Conservation (phyloP, 169 alveolate genomes). For the Toxoplasma gondii region DNA sequence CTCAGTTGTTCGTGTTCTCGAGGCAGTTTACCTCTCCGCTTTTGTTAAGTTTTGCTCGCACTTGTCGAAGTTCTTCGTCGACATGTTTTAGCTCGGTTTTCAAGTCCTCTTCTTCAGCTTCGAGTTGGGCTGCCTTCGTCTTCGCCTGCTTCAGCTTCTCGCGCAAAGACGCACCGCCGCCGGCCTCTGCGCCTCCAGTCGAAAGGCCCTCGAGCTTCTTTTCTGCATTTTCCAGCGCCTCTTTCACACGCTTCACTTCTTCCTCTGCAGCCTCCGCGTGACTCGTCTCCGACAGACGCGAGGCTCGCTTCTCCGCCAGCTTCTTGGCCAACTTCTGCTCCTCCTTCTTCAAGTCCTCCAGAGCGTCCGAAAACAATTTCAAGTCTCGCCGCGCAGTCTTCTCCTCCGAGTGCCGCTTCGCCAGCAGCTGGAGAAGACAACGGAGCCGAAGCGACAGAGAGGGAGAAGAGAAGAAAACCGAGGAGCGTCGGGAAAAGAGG, state of each 20-base stretch:
- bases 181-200: conserved; percentile 5
- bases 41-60: not conserved
- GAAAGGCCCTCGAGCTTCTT: not conserved
- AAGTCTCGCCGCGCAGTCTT: conserved; percentile 42
- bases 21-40: not conserved
- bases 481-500: not conserved
- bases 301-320: conserved; percentile 23
- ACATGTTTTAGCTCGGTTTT: not conserved
- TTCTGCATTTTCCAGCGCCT: not conserved
- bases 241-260: not conserved
- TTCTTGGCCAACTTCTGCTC: conserved; percentile 12
- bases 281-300: conserved; percentile 35
- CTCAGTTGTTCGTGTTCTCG: not conserved
- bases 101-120: not conserved
- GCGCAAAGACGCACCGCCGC: conserved; percentile 21
- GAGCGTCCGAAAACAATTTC: conserved; percentile 7
- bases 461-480: not conserved
- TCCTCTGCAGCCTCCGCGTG: not conserved
- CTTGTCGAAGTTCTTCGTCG: not conserved
- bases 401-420: conserved; percentile 46
- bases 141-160: not conserved
- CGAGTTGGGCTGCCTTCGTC: not conserved
- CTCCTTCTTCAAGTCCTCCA: conserved; percentile 31
- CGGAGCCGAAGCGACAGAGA: not conserved
- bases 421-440: not conserved